Evolutionary conservation across 169 alveolate genomes (phyloP).

Genomic region (Sarcocystis neurona): DNA sequence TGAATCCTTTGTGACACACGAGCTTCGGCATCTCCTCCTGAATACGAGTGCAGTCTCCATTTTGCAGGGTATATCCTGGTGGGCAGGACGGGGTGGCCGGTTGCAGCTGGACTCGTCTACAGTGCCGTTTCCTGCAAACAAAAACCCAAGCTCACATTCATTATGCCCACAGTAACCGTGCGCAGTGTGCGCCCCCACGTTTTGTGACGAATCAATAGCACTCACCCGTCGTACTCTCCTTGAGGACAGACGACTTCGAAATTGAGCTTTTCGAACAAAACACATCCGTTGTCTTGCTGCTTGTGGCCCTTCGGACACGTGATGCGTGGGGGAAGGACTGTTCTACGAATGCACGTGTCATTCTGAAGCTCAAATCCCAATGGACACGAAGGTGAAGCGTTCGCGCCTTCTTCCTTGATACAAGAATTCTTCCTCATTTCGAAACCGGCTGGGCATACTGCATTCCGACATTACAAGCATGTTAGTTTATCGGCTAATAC

Average conservation of each 20-base stretch:
- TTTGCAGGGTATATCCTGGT: background rate
- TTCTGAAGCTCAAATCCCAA: background rate
- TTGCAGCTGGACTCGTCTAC: background rate
- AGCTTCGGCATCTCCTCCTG: slow-evolving; percentile 6
- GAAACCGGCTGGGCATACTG: slow-evolving; percentile 13
- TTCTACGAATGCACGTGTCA: slow-evolving; percentile 7
- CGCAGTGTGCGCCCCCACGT: background rate
- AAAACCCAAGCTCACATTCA: background rate
- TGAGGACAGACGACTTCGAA: background rate
- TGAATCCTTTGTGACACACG: background rate
- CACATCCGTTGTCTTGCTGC: slow-evolving; percentile 30
- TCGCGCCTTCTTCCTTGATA: background rate
- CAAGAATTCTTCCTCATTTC: slow-evolving; percentile 17
- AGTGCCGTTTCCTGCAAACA: slow-evolving; percentile 11
- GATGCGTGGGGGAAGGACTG: background rate
- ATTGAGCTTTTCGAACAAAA: background rate
- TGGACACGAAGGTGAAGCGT: slow-evolving; percentile 16
- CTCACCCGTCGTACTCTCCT: slow-evolving; percentile 35
- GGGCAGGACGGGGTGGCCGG: slow-evolving; percentile 22
- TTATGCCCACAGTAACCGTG: background rate
- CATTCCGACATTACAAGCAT: background rate
- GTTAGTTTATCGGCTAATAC: background rate
- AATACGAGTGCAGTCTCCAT: slow-evolving; percentile 8
- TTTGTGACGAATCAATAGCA: background rate
- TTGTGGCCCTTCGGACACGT: slow-evolving; percentile 23